Evolutionary conservation across 2,329 filamentous ascomycete species (phyloP), one percentile per base, ranked within the genome.

Genomic region (Tolypocladium inflatum): DNA sequence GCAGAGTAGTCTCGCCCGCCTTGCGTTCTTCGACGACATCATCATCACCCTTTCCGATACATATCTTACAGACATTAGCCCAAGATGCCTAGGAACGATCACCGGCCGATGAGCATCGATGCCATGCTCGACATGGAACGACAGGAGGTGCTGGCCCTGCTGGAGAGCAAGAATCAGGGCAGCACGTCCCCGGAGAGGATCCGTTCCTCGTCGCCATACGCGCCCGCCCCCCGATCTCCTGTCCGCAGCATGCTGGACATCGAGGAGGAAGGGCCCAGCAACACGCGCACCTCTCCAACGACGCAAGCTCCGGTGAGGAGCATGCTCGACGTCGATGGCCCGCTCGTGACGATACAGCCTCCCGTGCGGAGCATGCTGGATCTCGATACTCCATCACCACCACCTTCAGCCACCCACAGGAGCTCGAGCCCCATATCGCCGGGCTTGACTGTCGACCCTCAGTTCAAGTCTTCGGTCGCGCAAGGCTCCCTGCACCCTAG

Each of bases 91-190:
- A 67, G 61, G 42, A 62, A 65, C 56, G 67, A 64, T 11, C 62
- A 68, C 55, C 72, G 74, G 55, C 75, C 77, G 23, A 90, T 90
- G 86, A 91, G 88, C 67, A 83, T 92, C 67, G 89, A 91, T 74
- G 83, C 87, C 54, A 83, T 86, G 63, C 78, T 91, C 62, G 89
- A 91, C 68, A 86, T 91, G 76, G 89, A 93, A 77, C 82, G 88
- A 61, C 79, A 80, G 62, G 88, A 90, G 73, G 85, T 91, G 43
- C 77, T 91, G 63, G 85, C 84, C 54, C 76, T 90, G 61, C 77
- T 91, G 48, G 85, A 88, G 70, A 80, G 79, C 51, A 76, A 74
- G 55, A 65, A 64, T 61, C 66, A 65, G 56, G 58, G 63, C 2
- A 67, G 70, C 13, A 68, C 69, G 26, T 67, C 74, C 17, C 64